Base-by-base conservation (phyloP, 495 filamentous ascomycete species). In the Stereocaulon alpinum region DNA sequence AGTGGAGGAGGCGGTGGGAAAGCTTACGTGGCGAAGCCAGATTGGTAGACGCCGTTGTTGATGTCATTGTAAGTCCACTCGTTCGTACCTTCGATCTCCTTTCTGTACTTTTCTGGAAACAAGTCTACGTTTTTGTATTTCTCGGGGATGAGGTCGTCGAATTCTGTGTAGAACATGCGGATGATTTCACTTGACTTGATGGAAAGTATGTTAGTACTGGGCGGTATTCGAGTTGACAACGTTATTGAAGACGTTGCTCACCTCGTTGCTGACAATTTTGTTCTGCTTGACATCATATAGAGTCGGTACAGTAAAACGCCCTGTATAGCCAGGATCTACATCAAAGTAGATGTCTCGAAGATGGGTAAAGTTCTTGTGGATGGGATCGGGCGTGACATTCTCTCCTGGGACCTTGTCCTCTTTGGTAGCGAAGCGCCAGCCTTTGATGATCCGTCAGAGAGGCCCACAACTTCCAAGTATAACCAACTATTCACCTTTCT, bases 21-120 rank as follows among this genome's bases (percentile, higher is more conserved):
- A 45, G 14, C 66, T 55, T 64, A 75, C 71, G 82, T 86, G 41
- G 84, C 84, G 69, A 87, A 87, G 47, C 84, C 84, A 62, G 77
- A 77, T 68, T 85, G 87, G 75, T 94, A 94, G 37, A 94, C 88
- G 41, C 88, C 90, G 67, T 91, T 91, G 70, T 95, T 95, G 68
- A 95, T 76, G 60, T 86, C 80, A 65, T 87, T 78, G 72, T 93
- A 93, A 59, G 86, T 84, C 89, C 89, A 94, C 34, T 82, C 80
- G 68, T 93, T 93, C 57, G 84, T 73, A 47, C 77, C 75, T 61
- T 95, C 87, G 67, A 95, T 93, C 20, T 85, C 68, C 49, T 69
- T 56, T 27, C 74, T 75, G 20, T 91, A 73, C 1, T 76, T 62
- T 34, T 73, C 60, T 0, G 88, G 88, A 66, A 83, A 86, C 43